Conservation (phyloP, 345 rosid genomes). For the Brassica rapa region DNA sequence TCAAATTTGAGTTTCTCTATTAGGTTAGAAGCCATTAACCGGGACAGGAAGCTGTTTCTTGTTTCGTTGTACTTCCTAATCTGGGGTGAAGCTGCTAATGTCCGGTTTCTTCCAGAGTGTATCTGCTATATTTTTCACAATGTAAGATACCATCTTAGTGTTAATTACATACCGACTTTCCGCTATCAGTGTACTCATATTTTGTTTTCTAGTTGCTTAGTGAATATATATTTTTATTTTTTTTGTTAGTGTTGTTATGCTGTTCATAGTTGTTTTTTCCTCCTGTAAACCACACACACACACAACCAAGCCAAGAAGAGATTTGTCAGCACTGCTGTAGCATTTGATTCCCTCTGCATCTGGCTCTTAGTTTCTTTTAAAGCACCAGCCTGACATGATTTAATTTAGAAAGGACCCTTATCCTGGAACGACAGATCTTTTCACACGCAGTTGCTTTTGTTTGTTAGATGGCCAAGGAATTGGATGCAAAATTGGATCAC, state of each 20-base stretch:
- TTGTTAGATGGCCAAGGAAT: slow-evolving; percentile 93
- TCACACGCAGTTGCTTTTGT: slow-evolving; percentile 24
- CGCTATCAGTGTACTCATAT: neutral
- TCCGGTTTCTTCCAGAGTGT: slow-evolving; percentile 98
- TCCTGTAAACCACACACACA: neutral
- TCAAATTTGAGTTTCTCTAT: slow-evolving; percentile 25
- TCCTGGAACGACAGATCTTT: slow-evolving; percentile 11
- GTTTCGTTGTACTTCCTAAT: slow-evolving; percentile 88
- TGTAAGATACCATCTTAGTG: slow-evolving; percentile 53
- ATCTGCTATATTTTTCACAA: slow-evolving; percentile 94
- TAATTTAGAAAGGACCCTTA: slow-evolving; percentile 17
- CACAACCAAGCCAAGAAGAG: slow-evolving; percentile 13
- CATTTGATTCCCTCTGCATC: slow-evolving; percentile 23
- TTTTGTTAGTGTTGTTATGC: slow-evolving; percentile 15
- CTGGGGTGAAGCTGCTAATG: slow-evolving; percentile 99
- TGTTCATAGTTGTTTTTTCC: slow-evolving; percentile 5
- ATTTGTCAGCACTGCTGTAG: slow-evolving; percentile 3
- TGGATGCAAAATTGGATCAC: slow-evolving; percentile 91
- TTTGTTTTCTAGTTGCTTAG: slow-evolving; percentile 2
- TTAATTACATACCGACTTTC: slow-evolving; percentile 13
- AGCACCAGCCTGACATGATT: slow-evolving; percentile 8
- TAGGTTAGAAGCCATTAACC: slow-evolving; percentile 85
- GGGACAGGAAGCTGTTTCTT: slow-evolving; percentile 89
- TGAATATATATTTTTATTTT: neutral
- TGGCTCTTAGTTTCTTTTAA: slow-evolving; percentile 18